Evolutionary conservation across 2,329 filamentous ascomycete genomes (phyloP).

Genomic region (Rhinocladiella mackenziei): DNA sequence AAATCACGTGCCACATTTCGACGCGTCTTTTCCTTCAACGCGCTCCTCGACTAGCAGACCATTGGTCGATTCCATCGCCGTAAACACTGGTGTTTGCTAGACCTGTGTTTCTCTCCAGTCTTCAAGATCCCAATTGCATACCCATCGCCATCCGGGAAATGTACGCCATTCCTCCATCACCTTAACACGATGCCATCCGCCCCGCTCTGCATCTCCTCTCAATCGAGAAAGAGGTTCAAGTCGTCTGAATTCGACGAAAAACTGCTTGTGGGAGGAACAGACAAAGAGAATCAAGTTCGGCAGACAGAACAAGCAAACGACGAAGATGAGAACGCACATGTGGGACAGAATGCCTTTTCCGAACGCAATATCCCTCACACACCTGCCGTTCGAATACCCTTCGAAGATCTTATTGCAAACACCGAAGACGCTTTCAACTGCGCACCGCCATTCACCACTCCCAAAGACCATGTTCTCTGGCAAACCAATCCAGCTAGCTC

Average conservation of each 20-base stretch:
- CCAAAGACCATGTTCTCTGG: slow-evolving; percentile 60
- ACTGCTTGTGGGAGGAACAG: slow-evolving; percentile 4
- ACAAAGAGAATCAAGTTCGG: slow-evolving; percentile 20
- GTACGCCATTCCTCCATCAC: neutral
- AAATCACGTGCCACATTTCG: neutral
- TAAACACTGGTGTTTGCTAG: slow-evolving; percentile 1
- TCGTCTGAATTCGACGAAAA: slow-evolving; percentile 17
- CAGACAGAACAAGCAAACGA: neutral
- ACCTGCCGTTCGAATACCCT: slow-evolving; percentile 54
- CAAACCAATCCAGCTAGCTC: slow-evolving; percentile 46
- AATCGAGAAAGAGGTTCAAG: slow-evolving; percentile 23
- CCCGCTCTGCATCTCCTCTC: slow-evolving; percentile 21
- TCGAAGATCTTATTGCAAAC: slow-evolving; percentile 60
- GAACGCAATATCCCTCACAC: slow-evolving; percentile 49
- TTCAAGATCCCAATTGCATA: too few species aligned
- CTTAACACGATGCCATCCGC: slow-evolving; percentile 17
- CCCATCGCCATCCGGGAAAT: slow-evolving; percentile 5
- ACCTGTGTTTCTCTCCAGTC: neutral
- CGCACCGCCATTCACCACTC: slow-evolving; percentile 49
- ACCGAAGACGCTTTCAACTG: slow-evolving; percentile 53
- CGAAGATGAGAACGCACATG: neutral
- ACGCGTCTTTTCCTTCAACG: neutral
- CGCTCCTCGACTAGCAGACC: neutral
- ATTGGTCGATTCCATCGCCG: neutral
- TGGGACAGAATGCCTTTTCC: neutral